Evolutionary conservation across 2,329 filamentous ascomycete genomes (phyloP).

Genomic region (Neopestalotiopsis rosae): DNA sequence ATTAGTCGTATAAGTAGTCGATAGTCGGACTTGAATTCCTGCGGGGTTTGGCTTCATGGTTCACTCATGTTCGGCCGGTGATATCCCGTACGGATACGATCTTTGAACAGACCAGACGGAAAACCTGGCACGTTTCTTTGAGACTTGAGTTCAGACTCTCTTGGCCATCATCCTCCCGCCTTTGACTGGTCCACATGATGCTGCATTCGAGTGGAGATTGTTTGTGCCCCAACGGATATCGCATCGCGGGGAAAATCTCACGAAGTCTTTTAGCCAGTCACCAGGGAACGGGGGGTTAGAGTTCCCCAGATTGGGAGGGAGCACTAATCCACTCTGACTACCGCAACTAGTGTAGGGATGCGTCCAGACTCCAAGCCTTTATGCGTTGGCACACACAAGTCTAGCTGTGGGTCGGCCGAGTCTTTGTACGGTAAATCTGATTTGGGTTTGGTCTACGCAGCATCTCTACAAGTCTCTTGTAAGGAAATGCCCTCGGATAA

Average conservation of each 20-base stretch:
- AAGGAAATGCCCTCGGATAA: background rate
- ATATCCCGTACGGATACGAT: background rate
- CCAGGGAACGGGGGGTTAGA: background rate
- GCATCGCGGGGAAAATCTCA: background rate
- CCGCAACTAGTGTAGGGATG: background rate
- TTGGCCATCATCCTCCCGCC: background rate
- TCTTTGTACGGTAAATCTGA: too few relatives aligned
- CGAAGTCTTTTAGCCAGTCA: background rate
- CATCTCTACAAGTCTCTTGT: background rate
- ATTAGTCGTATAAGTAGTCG: background rate
- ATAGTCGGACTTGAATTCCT: background rate
- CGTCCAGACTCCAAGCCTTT: background rate
- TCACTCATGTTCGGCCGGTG: background rate
- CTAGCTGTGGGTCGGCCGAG: too few relatives aligned
- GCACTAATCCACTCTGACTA: background rate
- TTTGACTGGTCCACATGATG: background rate
- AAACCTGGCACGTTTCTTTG: background rate
- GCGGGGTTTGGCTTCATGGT: background rate
- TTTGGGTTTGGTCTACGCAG: too few relatives aligned
- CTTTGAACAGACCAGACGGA: background rate
- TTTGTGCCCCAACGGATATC: background rate
- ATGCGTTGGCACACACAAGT: background rate
- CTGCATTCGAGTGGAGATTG: background rate
- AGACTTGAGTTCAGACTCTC: background rate
- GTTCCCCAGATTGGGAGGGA: background rate